Evolutionary conservation across 371 early-diverging fungal species (phyloP), one percentile per base, ranked within the genome.

Genomic region (Mucor lusitanicus): DNA sequence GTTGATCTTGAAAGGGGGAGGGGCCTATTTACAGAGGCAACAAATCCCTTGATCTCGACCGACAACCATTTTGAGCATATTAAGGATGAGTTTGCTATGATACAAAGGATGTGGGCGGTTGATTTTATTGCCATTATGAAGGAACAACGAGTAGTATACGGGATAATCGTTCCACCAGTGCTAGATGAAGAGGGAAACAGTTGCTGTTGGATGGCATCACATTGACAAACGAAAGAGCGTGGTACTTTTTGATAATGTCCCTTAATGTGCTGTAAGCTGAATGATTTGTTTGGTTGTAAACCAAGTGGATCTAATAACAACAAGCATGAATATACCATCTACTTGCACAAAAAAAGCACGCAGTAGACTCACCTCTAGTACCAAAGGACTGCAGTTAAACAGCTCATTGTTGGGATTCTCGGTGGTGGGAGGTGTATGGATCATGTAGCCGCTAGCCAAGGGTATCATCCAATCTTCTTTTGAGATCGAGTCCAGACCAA

Each of bases 391-490:
- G 1, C 79, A 64, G 6, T 75, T 68, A 21, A 82, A 84, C 40
- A 79, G 75, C 58, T 83, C 87, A 17, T 73, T 74, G 46, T 74
- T 74, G 21, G 81, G 75, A 28, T 80, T 72, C 48, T 74, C 69
- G 55, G 74, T 79, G 54, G 78, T 74, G 33, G 68, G 65, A 1
- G 75, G 69, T 27, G 71, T 61, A 17, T 84, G 84, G n/a, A 84
- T 81, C 74, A 87, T 63, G 61, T 88, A 88, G 3, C 87, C 88
- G 44, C 79, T 86, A 4, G 88, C 81, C 55, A 88, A 74, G 21
- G 88, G 88, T 42, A 88, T 69, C 73, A 88, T 85, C 80, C 85
- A 84, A 50, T 55, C 68, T 50, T 79, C 77, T 53, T 72, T 71
- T n/a, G 71, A 67, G 56, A 72, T 56, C 8, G 67, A 59, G 46